Conservation (phyloP, 345 rosid species). For the Eutrema japonicum region DNA sequence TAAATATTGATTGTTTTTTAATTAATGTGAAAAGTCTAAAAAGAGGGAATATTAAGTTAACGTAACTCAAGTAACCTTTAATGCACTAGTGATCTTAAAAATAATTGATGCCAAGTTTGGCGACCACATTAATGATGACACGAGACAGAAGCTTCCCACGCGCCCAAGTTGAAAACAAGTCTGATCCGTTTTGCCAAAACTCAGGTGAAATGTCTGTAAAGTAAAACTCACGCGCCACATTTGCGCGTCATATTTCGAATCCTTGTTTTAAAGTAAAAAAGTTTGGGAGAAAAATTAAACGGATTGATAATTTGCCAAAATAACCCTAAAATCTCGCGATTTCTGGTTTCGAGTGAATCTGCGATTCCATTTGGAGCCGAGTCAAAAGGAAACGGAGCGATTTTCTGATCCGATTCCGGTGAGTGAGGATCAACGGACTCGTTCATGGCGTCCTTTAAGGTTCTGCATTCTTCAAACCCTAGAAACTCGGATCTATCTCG, state of each 20-base stretch:
- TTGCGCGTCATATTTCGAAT: background rate
- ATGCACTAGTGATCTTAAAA: conserved; percentile 6
- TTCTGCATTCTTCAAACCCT: conserved; percentile 64
- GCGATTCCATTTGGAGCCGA: conserved; percentile 7
- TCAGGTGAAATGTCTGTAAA: background rate
- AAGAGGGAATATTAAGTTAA: background rate
- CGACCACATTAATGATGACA: conserved; percentile 26
- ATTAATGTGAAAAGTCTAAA: too few species aligned
- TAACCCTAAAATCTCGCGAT: conserved; percentile 18
- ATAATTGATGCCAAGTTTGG: conserved; percentile 3
- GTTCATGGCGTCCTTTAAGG: conserved; percentile 62
- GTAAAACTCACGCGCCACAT: background rate
- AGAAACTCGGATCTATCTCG: conserved; percentile 68
- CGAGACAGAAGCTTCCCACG: conserved; percentile 24
- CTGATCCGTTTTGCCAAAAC: background rate
- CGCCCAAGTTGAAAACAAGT: conserved; percentile 1
- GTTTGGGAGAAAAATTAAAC: background rate
- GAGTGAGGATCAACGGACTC: conserved; percentile 2
- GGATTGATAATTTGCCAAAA: conserved; percentile 8
- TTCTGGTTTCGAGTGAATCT: background rate
- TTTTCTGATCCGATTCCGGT: conserved; percentile 43
- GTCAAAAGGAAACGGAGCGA: conserved; percentile 28
- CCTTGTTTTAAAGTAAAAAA: background rate
- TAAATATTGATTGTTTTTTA: too few species aligned
- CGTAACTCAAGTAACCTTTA: background rate